These are phyloP conservation scores for Aspergillus fijiensis DNA, from an alignment of 2,329 filamentous ascomycete species.

Conservation along the genomic window DNA sequence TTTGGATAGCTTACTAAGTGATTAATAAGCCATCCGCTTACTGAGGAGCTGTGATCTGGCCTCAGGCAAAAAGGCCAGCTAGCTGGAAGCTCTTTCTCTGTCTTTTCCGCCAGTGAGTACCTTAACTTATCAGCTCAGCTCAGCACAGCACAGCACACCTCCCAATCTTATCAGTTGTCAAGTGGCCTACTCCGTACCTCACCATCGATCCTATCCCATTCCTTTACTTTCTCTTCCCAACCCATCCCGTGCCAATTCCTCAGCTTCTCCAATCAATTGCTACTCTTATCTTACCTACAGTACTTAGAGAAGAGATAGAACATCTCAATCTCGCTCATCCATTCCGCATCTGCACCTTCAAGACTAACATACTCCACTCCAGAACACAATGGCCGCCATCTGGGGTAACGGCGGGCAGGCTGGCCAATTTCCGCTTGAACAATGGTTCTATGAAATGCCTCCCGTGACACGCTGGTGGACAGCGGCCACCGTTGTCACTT, in stretches of 20 bases:
- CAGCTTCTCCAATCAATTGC: no score
- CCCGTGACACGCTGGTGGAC: slow-evolving; percentile 97
- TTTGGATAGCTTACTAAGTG: no score
- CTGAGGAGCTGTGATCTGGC: not conserved
- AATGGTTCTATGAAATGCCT: slow-evolving; percentile 99
- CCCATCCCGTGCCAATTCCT: not conserved
- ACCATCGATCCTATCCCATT: not conserved
- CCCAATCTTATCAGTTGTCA: no score
- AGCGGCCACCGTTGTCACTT: slow-evolving; percentile 82
- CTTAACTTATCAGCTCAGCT: no score
- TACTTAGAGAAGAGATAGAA: no score
- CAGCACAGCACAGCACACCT: no score
- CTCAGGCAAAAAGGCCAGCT: slow-evolving; percentile 26
- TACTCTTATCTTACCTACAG: no score
- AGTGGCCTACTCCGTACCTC: not conserved
- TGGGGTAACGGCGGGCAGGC: slow-evolving; percentile 48
- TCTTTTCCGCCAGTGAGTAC: no score
- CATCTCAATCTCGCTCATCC: no score
- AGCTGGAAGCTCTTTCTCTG: not conserved
- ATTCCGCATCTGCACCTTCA: no score
- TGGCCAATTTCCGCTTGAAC: slow-evolving; percentile 76
- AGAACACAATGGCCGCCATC: slow-evolving; percentile 42
- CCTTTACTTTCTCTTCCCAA: not conserved
- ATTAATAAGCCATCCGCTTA: no score
- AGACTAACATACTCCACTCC: not conserved